These are phyloP conservation scores for Thermochaetoides dissita DNA, from an alignment of 2,329 filamentous ascomycete genomes.

Conservation along the genomic window DNA sequence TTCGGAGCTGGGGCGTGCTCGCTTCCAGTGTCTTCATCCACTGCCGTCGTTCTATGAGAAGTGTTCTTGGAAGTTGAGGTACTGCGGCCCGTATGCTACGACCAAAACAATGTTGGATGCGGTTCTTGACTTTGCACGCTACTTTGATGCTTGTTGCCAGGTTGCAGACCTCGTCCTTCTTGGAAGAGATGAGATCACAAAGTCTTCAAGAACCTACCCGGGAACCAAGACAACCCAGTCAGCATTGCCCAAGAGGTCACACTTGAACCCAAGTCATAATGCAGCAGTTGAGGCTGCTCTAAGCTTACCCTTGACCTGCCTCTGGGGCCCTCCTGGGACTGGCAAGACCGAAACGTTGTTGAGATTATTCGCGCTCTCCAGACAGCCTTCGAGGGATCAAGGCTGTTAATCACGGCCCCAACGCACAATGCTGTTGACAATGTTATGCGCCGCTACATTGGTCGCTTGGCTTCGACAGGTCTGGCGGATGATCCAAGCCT, in stretches of 20 bases:
- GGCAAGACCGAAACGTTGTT: conserved; percentile 31
- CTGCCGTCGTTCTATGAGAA: conserved; percentile 22
- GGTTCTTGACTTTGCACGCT: conserved; percentile 18
- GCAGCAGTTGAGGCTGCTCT: conserved; percentile 20
- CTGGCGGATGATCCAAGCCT: not conserved
- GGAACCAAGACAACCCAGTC: not conserved
- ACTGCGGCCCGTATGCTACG: conserved; percentile 27
- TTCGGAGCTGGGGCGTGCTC: conserved; percentile 18
- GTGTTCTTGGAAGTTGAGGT: conserved; percentile 24
- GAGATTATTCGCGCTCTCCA: conserved; percentile 24
- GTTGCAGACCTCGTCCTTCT: conserved; percentile 15
- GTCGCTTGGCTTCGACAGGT: conserved; percentile 2
- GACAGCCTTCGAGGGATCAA: conserved; percentile 10
- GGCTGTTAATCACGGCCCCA: conserved; percentile 27
- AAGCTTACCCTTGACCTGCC: conserved; percentile 21
- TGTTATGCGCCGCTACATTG: conserved; percentile 23
- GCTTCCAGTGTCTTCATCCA: conserved; percentile 25
- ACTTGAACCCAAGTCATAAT: conserved; percentile 16
- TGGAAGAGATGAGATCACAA: not conserved
- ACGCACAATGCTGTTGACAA: conserved; percentile 33
- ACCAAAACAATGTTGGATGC: conserved; percentile 26
- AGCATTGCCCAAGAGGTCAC: not conserved
- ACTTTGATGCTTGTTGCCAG: conserved; percentile 20
- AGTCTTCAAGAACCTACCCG: not conserved
- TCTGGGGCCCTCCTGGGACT: conserved; percentile 32